Evolutionary conservation across 1,284 basidiomycete genomes (phyloP), one percentile per base, ranked within the genome.

Genomic region (Malassezia japonica): DNA sequence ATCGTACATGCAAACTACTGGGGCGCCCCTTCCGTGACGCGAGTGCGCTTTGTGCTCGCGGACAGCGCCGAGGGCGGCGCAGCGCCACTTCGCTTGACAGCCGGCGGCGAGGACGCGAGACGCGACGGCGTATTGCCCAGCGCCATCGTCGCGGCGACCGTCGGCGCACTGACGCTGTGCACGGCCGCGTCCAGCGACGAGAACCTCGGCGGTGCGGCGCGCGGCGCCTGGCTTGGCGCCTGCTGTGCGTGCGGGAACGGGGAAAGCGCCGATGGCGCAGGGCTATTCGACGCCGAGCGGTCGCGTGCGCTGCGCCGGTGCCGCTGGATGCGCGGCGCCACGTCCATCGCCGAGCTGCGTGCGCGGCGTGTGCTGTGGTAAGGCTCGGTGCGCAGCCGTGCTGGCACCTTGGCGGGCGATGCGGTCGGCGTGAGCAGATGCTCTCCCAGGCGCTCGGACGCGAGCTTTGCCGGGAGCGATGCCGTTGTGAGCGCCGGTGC

Each of bases 251-350:
- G 68, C 2, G 68, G 68, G 46, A 70, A 70, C 5, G 68, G 68
- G 10, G 68, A 69, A 6, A 69, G 57, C 12, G 62, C 51, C 9
- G 64, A 67, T 9, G 68, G 68, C 13, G 68, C 68, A 5, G 68
- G 68, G 34, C 61, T 64, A 24, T 41, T 52, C 13, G 44, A 46
- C 21, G 44, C 44, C 13, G 50, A 47, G 24, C 50, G 50, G 5
- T 44, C 44, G 21, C 50, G 44, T 21, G 44, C 42, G 3, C n/a
- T 20, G 29, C 33, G 42, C 10, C 42, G 42, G 4, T 32, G 16
- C 15, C 42, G 29, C 25, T 25, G 42, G 15, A 34, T 46, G 24
- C 15, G 53, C n/a, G 7, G 34, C 53, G 36, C 29, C 31, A 12
- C 53, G 35, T 23, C 29, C 32, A 16, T 29, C 27, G n/a, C n/a